Base-by-base conservation (phyloP, 2,329 filamentous ascomycete species). In the Botrytis sinoallii region DNA sequence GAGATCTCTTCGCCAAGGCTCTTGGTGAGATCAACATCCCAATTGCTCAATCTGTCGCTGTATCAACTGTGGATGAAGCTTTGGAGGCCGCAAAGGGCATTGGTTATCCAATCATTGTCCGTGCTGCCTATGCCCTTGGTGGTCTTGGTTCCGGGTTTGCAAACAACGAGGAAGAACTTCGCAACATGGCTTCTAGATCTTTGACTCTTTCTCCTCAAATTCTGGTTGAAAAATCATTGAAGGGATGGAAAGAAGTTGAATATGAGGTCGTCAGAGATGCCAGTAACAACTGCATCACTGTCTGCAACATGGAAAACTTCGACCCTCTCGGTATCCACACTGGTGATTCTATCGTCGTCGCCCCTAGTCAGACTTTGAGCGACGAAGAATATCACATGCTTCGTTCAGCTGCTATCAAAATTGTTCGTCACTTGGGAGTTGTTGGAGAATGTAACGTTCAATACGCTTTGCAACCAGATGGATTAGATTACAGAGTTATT, bases 371-470 rank as follows among this genome's bases (percentile, higher is more conserved):
- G 85, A 99, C 96, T 38, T 87, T 99, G 81, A 97, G 93, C 81
- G 96, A 99, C 80, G 96, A 98, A 86, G 96, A 99, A 84, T 99
- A 98, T 83, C 95, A 99, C 87, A 98, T 99, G 96, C 93, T 99
- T 79, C 94, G 96, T 80, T 94, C 94, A 60, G 95, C 96, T 76
- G 94, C 96, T 65, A 98, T 98, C 87, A 98, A 98, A 88, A 98
- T 99, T 81, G 93, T 99, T 80, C 92, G 96, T 76, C 96, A 99
- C 84, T 88, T 99, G 77, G 95, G 95, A 78, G 96, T 99, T 69
- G 95, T 98, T 66, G 96, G 96, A 83, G 96, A 99, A 86, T 99
- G 96, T 85, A 99, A 99, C 83, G 95, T 98, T 48, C 95, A 98
- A 85, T 99, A 99, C 83, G 95, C 95, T 77, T 89, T 99, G 76